Conservation (phyloP, 2,329 filamentous ascomycete genomes). For the Fusarium clavum region DNA sequence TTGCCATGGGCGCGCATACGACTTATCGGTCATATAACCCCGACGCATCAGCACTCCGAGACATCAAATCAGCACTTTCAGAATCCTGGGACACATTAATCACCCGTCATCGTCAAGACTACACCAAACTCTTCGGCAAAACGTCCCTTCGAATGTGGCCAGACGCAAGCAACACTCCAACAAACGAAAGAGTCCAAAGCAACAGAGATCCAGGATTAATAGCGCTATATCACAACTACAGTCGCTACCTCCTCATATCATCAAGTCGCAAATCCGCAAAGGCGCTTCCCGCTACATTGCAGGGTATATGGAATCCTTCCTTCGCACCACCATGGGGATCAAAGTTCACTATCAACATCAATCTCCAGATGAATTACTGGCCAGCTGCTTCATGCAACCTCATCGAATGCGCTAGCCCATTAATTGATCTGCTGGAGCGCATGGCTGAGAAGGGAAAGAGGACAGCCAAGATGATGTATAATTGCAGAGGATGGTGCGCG, state of each 20-base stretch:
- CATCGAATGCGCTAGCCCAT: conserved; percentile 54
- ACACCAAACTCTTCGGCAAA: conserved; percentile 26
- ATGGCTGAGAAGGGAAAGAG: conserved; percentile 47
- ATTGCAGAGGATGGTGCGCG: conserved; percentile 51
- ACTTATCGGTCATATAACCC: conserved; percentile 40
- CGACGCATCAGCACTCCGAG: conserved; percentile 29
- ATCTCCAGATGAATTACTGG: conserved; percentile 67
- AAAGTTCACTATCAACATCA: conserved; percentile 65
- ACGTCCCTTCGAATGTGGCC: conserved; percentile 39
- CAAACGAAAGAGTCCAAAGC: conserved; percentile 30
- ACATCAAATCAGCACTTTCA: conserved; percentile 41
- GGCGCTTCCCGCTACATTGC: conserved; percentile 49
- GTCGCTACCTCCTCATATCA: conserved; percentile 49
- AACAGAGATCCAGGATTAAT: conserved; percentile 45
- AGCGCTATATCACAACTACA: conserved; percentile 49
- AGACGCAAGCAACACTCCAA: conserved; percentile 37
- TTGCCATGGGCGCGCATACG: conserved; percentile 41
- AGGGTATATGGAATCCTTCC: conserved; percentile 53
- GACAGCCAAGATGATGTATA: conserved; percentile 53
- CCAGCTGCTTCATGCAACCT: conserved; percentile 49
- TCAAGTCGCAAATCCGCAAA: conserved; percentile 40
- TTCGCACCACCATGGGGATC: conserved; percentile 56
- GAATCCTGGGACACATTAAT: conserved; percentile 27
- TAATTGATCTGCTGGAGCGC: conserved; percentile 51
- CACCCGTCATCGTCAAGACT: conserved; percentile 38